phyloP scores from a whole-genome alignment of 2,329 filamentous ascomycete genomes.

The Samsoniella hepiali region DNA sequence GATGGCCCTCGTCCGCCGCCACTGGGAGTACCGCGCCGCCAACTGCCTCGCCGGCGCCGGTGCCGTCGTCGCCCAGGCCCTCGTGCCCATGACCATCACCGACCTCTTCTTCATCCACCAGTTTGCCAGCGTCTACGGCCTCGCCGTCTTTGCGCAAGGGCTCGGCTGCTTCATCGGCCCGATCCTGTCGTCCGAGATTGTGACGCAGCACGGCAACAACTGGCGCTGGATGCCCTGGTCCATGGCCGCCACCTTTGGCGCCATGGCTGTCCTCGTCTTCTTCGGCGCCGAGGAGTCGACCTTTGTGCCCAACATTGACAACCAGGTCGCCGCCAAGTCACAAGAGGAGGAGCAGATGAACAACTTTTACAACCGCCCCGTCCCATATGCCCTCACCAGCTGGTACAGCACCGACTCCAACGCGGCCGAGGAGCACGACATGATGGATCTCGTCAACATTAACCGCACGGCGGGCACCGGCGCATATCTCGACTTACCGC shows the following conservation, averaged over 20 bases:
- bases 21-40: neutral
- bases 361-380: constrained; percentile 5
- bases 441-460: neutral
- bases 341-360: neutral
- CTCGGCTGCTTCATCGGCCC: constrained; percentile 1
- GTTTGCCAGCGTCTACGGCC: neutral
- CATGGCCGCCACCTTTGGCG: constrained; percentile 1
- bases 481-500: neutral
- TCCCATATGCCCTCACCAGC: neutral
- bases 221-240: constrained; percentile 5
- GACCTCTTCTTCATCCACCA: constrained; percentile 17
- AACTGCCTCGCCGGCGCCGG: neutral
- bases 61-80: neutral
- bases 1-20: neutral
- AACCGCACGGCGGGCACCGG: neutral
- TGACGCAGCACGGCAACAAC: neutral
- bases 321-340: constrained; percentile 1
- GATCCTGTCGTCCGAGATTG: neutral
- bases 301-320: constrained; percentile 10
- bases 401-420: neutral
- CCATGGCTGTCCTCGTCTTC: neutral
- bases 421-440: neutral
- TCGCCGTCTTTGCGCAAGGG: constrained; percentile 1
- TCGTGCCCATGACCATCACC: constrained; percentile 15
- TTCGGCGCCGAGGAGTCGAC: constrained; percentile 8